phyloP scores from a whole-genome alignment of 257 asterid genomes.

The Scutellaria galericulata region DNA sequence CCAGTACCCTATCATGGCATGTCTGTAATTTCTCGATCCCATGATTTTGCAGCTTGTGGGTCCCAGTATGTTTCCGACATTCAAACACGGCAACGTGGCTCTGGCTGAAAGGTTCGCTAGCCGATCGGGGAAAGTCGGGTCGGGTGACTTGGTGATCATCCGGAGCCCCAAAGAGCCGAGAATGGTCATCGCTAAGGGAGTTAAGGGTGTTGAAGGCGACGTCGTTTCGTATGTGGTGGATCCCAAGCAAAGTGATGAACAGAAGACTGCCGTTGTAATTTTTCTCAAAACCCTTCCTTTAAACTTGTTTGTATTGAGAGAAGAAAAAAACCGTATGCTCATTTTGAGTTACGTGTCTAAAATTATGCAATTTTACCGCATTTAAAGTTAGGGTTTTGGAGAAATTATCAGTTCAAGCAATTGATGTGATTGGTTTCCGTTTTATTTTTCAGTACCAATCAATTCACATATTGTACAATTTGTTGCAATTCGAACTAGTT shows the following conservation, averaged over 20 bases:
- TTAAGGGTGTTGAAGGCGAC: conserved; percentile 71
- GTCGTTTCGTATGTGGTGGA: conserved; percentile 50
- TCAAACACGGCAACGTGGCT: conserved; percentile 55
- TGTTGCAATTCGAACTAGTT: not conserved
- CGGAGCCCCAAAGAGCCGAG: conserved; percentile 72
- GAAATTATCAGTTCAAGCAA: not conserved
- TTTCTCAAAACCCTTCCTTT: not conserved
- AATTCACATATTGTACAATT: not conserved
- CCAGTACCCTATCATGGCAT: not conserved
- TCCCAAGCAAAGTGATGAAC: conserved; percentile 42
- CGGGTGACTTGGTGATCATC: conserved; percentile 68
- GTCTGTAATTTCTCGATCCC: not conserved
- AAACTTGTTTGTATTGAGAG: not conserved
- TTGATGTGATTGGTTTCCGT: not conserved
- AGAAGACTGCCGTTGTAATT: conserved; percentile 56
- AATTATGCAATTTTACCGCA: not conserved
- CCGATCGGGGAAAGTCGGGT: conserved; percentile 56
- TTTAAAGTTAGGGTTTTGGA: not conserved
- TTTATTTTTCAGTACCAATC: not conserved
- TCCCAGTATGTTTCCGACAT: conserved; percentile 83
- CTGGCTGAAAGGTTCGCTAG: conserved; percentile 59
- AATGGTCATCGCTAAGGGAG: conserved; percentile 58
- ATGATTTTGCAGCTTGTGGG: conserved; percentile 58
- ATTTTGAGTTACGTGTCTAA: not conserved
- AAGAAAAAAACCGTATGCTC: not conserved